Percentiles rank a stretch among this genome's conserved stretches.
These are phyloP conservation scores for Hypocreales sp. DNA, from an alignment of 2,329 filamentous ascomycete genomes.

Conservation along the genomic window DNA sequence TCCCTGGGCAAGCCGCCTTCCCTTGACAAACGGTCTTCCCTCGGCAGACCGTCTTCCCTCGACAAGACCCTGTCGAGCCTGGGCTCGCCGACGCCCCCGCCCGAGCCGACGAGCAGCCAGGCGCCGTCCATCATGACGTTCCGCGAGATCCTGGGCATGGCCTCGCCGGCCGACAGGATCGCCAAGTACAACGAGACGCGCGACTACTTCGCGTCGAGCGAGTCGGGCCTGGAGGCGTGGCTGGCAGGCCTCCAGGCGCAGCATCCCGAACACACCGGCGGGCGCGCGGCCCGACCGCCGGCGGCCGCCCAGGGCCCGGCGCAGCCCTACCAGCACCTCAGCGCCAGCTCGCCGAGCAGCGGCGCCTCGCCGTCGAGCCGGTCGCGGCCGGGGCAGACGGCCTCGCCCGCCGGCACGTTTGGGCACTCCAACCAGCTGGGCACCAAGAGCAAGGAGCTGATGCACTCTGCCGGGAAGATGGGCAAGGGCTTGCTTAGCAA, in stretches of 20 bases:
- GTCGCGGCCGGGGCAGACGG: constrained; percentile 18
- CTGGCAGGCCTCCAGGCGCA: constrained; percentile 27
- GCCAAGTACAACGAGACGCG: constrained; percentile 59
- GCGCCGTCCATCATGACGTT: constrained; percentile 47
- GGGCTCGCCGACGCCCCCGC: constrained; percentile 19
- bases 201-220: constrained; percentile 51
- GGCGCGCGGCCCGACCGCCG: no score
- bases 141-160: constrained; percentile 61
- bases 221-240: constrained; percentile 59
- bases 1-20: no score
- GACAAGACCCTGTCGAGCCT: constrained; percentile 26
- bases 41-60: constrained; percentile 23
- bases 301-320: constrained; percentile 8
- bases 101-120: no score
- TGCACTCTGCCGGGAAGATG: constrained; percentile 75
- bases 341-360: constrained; percentile 23
- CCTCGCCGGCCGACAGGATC: constrained; percentile 52
- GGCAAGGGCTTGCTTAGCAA: constrained; percentile 87
- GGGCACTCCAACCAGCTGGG: constrained; percentile 51
- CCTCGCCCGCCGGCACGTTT: no score
- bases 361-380: constrained; percentile 16
- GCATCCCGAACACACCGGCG: constrained; percentile 31
- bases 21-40: no score
- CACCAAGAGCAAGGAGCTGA: constrained; percentile 73
- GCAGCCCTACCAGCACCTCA: constrained; percentile 39